A percentile compares a stretch with the other conserved stretches of the same genome.
phyloP scores from a whole-genome alignment of 441 rosid genomes.

The Eugenia klotzschiana region DNA sequence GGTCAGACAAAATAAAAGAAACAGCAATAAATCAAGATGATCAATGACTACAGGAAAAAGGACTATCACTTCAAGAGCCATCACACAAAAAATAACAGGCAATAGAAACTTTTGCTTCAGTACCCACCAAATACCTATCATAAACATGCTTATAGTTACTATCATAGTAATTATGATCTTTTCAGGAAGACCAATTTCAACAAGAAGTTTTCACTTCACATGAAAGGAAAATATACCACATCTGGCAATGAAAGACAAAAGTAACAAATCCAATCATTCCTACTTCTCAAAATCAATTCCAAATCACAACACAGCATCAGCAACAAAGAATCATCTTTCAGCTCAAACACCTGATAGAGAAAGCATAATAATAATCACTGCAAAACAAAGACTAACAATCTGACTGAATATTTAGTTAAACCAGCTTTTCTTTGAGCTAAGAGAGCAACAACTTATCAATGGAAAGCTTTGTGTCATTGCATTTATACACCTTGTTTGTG shows the following conservation, averaged over 20 bases:
- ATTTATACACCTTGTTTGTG: no score
- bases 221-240: neutral
- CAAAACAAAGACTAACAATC: neutral
- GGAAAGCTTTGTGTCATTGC: no score
- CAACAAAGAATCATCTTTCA: neutral
- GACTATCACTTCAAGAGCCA: neutral
- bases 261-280: neutral
- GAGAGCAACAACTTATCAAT: neutral
- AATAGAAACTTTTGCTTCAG: neutral
- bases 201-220: neutral
- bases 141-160: neutral
- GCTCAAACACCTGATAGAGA: neutral
- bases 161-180: neutral
- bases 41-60: neutral
- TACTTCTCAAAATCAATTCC: neutral
- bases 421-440: neutral
- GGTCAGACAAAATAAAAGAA: neutral
- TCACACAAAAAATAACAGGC: neutral
- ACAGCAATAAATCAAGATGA: neutral
- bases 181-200: neutral
- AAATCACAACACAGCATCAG: neutral
- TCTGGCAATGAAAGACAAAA: neutral
- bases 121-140: neutral
- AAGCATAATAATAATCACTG: neutral
- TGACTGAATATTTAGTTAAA: neutral